These are phyloP conservation scores for Torrubiellomyces zombiae DNA, from an alignment of 2,329 filamentous ascomycete genomes.

Conservation along the genomic window DNA sequence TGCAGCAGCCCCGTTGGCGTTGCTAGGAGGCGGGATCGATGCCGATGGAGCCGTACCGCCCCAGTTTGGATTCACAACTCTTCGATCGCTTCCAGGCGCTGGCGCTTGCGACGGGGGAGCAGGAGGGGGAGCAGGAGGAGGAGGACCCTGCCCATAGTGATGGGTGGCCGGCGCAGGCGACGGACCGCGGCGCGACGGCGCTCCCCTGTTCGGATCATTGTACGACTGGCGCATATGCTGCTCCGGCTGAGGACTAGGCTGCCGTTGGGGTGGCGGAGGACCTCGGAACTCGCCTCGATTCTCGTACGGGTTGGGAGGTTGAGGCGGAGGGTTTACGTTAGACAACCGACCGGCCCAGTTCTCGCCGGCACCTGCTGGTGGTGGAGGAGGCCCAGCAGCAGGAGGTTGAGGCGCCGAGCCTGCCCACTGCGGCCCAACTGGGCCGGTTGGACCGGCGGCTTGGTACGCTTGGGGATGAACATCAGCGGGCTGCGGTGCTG, in stretches of 20 bases:
- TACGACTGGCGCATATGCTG: constrained; percentile 34
- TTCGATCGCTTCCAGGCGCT: constrained; percentile 33
- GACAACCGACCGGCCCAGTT: constrained; percentile 51
- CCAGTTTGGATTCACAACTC: constrained; percentile 44
- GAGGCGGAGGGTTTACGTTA: constrained; percentile 61
- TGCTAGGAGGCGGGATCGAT: constrained; percentile 19
- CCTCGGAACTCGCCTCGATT: constrained; percentile 53
- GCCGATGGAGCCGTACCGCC: constrained; percentile 33
- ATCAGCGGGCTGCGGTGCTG: constrained; percentile 81
- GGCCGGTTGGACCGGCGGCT: constrained; percentile 59
- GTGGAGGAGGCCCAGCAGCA: constrained; percentile 42
- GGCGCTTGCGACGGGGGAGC: constrained; percentile 28
- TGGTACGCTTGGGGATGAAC: constrained; percentile 93
- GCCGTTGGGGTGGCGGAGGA: constrained; percentile 49
- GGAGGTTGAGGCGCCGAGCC: constrained; percentile 46
- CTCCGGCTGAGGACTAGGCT: constrained; percentile 62
- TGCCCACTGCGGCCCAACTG: constrained; percentile 81
- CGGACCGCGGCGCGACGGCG: constrained; percentile 29
- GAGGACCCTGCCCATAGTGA: constrained; percentile 32
- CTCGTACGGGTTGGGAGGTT: constrained; percentile 70
- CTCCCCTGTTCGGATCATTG: constrained; percentile 34
- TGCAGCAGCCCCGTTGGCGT: constrained; percentile 16
- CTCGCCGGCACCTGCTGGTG: constrained; percentile 38
- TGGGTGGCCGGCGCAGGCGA: constrained; percentile 23
- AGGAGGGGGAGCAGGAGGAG: constrained; percentile 29